Conservation (phyloP, 176 grass and related monocot genomes). For the Eleusine indica region DNA sequence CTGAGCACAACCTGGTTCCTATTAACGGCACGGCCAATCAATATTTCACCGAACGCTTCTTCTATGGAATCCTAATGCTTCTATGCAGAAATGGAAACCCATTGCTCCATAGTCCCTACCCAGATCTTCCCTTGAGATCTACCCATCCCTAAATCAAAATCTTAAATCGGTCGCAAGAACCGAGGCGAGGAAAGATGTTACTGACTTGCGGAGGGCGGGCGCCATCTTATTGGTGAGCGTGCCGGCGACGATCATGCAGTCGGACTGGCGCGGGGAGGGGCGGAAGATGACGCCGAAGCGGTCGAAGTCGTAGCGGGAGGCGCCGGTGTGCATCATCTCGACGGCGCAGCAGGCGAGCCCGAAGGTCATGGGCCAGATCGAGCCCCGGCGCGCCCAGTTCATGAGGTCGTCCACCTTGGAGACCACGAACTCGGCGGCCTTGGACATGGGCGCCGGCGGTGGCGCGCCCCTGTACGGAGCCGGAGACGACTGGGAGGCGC, state of each 20-base stretch:
- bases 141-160: slow-evolving; percentile 26
- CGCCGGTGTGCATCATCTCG: slow-evolving; percentile 96
- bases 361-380: slow-evolving; percentile 97
- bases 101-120: background rate
- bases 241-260: slow-evolving; percentile 96
- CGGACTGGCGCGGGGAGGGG: slow-evolving; percentile 87
- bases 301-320: slow-evolving; percentile 90
- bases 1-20: background rate
- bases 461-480: slow-evolving; percentile 40
- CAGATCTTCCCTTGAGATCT: slow-evolving; percentile 39
- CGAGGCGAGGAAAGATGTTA: background rate
- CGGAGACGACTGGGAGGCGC: slow-evolving; percentile 42
- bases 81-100: background rate
- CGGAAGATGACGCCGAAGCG: slow-evolving; percentile 97
- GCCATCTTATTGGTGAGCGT: slow-evolving; percentile 98
- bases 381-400: slow-evolving; percentile 84
- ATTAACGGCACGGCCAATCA: background rate
- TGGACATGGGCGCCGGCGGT: slow-evolving; percentile 57
- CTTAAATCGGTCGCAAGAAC: background rate
- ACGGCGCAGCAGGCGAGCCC: slow-evolving; percentile 94
- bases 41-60: background rate
- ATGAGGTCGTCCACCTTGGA: slow-evolving; percentile 95
- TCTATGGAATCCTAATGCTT: background rate
- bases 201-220: slow-evolving; percentile 87
- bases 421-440: slow-evolving; percentile 87